These are phyloP conservation scores for Aspergillus heteromorphus DNA, from an alignment of 495 filamentous ascomycete genomes.

Conservation along the genomic window DNA sequence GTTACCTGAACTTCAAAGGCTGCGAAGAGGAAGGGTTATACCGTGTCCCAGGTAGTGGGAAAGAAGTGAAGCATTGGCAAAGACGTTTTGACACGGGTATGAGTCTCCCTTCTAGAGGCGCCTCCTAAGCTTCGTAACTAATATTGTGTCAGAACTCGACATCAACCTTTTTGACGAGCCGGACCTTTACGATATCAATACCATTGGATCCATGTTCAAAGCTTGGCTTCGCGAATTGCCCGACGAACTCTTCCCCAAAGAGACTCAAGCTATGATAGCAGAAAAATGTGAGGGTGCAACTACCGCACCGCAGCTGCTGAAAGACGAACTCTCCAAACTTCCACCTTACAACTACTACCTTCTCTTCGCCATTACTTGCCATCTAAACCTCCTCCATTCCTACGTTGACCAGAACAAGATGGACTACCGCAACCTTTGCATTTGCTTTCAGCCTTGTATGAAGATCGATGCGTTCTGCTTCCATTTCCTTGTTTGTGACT, in stretches of 20 bases:
- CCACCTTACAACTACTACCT: slow-evolving; percentile 94
- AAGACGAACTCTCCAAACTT: slow-evolving; percentile 84
- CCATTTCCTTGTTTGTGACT: slow-evolving; percentile 84
- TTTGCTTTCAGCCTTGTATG: slow-evolving; percentile 92
- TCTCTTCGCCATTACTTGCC: slow-evolving; percentile 90
- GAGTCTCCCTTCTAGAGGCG: slow-evolving; percentile 4
- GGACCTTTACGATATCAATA: slow-evolving; percentile 90
- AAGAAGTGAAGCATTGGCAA: slow-evolving; percentile 83
- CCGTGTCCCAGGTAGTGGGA: slow-evolving; percentile 76
- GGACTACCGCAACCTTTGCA: slow-evolving; percentile 86
- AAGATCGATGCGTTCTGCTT: slow-evolving; percentile 88
- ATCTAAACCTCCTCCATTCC: slow-evolving; percentile 78
- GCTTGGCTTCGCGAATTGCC: slow-evolving; percentile 91
- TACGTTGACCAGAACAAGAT: slow-evolving; percentile 90
- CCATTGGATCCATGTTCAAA: slow-evolving; percentile 87
- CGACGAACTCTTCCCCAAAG: slow-evolving; percentile 82
- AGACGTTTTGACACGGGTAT: slow-evolving; percentile 74
- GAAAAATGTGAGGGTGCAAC: slow-evolving; percentile 69
- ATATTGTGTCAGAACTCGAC: slow-evolving; percentile 55
- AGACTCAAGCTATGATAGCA: slow-evolving; percentile 66
- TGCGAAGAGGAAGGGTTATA: slow-evolving; percentile 89
- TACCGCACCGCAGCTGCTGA: slow-evolving; percentile 70
- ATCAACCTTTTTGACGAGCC: slow-evolving; percentile 78
- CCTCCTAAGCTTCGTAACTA: background rate
- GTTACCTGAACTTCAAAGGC: slow-evolving; percentile 84